Conservation (phyloP, 2,329 filamentous ascomycete genomes). For the Metarhizium album region DNA sequence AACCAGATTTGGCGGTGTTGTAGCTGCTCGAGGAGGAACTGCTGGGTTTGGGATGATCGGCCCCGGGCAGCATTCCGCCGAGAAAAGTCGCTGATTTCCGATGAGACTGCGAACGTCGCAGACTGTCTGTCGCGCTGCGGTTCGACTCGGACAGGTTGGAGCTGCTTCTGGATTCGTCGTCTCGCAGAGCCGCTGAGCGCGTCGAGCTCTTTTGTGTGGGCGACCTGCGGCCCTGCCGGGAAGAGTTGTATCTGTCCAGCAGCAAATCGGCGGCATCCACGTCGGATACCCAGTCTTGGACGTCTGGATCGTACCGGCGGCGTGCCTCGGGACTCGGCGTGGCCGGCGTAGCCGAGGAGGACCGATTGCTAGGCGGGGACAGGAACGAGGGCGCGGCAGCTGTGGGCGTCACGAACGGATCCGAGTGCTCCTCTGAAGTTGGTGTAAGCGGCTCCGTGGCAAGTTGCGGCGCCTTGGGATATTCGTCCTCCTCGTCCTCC, state of each 20-base stretch:
- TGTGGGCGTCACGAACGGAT: constrained; percentile 40
- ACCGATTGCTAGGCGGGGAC: constrained; percentile 20
- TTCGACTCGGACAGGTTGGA: constrained; percentile 47
- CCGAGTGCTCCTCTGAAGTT: constrained; percentile 27
- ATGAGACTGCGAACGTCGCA: constrained; percentile 24
- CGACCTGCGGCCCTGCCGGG: constrained; percentile 23
- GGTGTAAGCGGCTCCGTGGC: constrained; percentile 16
- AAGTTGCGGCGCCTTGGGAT: constrained; percentile 10
- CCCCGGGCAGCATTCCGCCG: constrained; percentile 16
- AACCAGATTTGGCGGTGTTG: constrained; percentile 43
- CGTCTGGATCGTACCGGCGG: constrained; percentile 35
- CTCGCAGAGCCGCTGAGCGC: constrained; percentile 24
- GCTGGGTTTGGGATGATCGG: constrained; percentile 23
- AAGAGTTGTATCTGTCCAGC: constrained; percentile 31
- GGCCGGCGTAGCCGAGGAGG: too few species aligned
- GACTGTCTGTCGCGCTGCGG: constrained; percentile 32
- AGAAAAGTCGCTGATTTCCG: constrained; percentile 20
- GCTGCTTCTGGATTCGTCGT: constrained; percentile 42
- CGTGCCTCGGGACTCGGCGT: constrained; percentile 31
- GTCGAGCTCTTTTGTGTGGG: constrained; percentile 28
- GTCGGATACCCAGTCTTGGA: constrained; percentile 47
- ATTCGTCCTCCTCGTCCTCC: constrained; percentile 46
- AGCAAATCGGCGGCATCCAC: constrained; percentile 44
- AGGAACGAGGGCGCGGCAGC: constrained; percentile 13
- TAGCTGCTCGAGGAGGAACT: constrained; percentile 36